Base-by-base conservation (phyloP, 2,329 filamentous ascomycete genomes). In the Cladosporium sp. region DNA sequence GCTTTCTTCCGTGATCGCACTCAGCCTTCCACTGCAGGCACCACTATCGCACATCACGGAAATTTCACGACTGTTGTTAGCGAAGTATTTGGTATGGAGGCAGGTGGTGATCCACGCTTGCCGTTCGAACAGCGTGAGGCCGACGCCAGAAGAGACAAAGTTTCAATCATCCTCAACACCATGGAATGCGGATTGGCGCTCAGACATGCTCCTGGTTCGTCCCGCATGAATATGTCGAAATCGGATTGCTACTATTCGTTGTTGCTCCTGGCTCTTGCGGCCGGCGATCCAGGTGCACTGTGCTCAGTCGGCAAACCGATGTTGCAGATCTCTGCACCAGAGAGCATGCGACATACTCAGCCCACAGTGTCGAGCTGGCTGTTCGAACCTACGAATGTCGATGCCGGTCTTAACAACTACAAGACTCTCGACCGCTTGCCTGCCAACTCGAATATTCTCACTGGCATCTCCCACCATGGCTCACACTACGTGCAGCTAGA, bases 111-210 rank as follows among this genome's bases (percentile, higher is more conserved):
- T 60, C 79, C 79, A 52, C 71, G 75, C 26, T 70, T 81, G 38
- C 78, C 80, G 28, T 76, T 76, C 44, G 75, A 78, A 64, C 72
- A 80, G 49, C 71, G 79, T 34, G 72, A 76, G 36, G 74, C 80
- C 3, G 78, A 80, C 65, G 80, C 80, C 5, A 77, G 80, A 58
- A 78, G 80, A 61, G 80, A 81, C 71, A 80, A 80, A 68, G 76
- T 78, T 1, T 76, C 76, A 21, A 81, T 82, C 66, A 77, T 78
- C 21, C 70, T 82, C 11, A 80, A 78, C 59, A 75, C 76, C 11
- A 77, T 78, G 65, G 76, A 78, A 15, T 73, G 78, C 30, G 80
- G 80, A 8, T 67, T 82, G 32, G 75, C 74, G 4, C 67, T 81
- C 1, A 75, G 73, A 36, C 72, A 77, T 11, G 65, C 65, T 5